Percentiles rank a stretch among this genome's conserved stretches.
Conservation (phyloP, 345 rosid genomes). For the Aquilaria yunnanensis region DNA sequence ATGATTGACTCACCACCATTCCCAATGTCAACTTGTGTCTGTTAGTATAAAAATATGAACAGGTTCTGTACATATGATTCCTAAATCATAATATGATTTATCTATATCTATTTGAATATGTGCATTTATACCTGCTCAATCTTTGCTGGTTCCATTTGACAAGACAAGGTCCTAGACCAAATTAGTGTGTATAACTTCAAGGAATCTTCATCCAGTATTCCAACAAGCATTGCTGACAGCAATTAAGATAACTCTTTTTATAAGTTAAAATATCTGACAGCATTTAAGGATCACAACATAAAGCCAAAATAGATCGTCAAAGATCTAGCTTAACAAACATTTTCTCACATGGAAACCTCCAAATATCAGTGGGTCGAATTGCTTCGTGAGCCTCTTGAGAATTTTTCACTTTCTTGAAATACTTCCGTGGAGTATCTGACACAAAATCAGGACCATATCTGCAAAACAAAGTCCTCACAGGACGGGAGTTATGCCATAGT, state of each 20-base stretch:
- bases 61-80: conserved; percentile 6
- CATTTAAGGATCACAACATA: conserved; percentile 2
- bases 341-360: conserved; percentile 70
- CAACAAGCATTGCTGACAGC: conserved; percentile 56
- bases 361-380: conserved; percentile 84
- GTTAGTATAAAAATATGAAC: conserved; percentile 16
- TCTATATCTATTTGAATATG: not conserved
- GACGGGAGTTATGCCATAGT: no score
- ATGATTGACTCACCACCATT: conserved; percentile 47
- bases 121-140: conserved; percentile 56
- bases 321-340: conserved; percentile 9
- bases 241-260: conserved; percentile 11
- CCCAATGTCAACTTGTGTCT: conserved; percentile 77
- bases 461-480: conserved; percentile 8
- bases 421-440: conserved; percentile 56
- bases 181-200: conserved; percentile 85
- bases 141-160: conserved; percentile 85
- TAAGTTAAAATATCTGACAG: conserved; percentile 8
- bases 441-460: conserved; percentile 75
- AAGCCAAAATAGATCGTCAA: not conserved
- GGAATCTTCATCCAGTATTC: conserved; percentile 79
- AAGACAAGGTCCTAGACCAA: conserved; percentile 90
- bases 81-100: not conserved
- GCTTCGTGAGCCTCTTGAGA: conserved; percentile 99
- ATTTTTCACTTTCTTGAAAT: conserved; percentile 91